Percentiles rank a stretch among this genome's conserved stretches.
These are phyloP conservation scores for Odontarrhena argentea DNA, from an alignment of 345 rosid species.

Conservation along the genomic window DNA sequence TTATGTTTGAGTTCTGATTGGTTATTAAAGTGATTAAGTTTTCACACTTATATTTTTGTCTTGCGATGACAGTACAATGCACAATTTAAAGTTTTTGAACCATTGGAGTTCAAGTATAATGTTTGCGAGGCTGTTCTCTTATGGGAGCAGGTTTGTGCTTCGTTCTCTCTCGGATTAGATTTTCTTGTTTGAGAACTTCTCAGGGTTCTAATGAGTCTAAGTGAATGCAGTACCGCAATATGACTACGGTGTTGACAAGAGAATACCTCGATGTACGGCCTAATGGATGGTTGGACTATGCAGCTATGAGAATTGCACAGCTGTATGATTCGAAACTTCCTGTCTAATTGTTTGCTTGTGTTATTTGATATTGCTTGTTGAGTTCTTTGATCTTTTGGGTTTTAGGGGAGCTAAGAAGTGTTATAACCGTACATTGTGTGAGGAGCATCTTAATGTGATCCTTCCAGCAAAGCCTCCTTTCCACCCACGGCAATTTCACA, in stretches of 20 bases:
- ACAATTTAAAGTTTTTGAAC: conserved; percentile 83
- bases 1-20: conserved; percentile 1
- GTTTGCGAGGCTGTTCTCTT: conserved; percentile 81
- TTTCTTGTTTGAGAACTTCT: conserved; percentile 11
- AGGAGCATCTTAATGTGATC: conserved; percentile 79
- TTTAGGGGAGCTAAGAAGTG: conserved; percentile 86
- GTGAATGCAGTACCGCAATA: conserved; percentile 82
- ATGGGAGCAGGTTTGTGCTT: conserved; percentile 90
- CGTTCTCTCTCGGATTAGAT: conserved; percentile 1
- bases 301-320: conserved; percentile 90
- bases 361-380: conserved; percentile 22
- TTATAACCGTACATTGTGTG: conserved; percentile 79
- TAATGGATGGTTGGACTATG: conserved; percentile 94
- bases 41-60: neutral
- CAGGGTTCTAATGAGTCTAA: conserved; percentile 26
- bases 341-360: conserved; percentile 18
- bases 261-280: conserved; percentile 92
- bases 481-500: conserved; percentile 73
- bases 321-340: conserved; percentile 52
- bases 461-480: conserved; percentile 91
- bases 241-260: conserved; percentile 93
- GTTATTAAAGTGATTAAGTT: conserved; percentile 1
- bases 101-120: conserved; percentile 87
- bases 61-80: conserved; percentile 68
- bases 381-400: conserved; percentile 26